phyloP scores from a whole-genome alignment of 805 yeast genomes.

The Zygotorulaspora chibaensis region DNA sequence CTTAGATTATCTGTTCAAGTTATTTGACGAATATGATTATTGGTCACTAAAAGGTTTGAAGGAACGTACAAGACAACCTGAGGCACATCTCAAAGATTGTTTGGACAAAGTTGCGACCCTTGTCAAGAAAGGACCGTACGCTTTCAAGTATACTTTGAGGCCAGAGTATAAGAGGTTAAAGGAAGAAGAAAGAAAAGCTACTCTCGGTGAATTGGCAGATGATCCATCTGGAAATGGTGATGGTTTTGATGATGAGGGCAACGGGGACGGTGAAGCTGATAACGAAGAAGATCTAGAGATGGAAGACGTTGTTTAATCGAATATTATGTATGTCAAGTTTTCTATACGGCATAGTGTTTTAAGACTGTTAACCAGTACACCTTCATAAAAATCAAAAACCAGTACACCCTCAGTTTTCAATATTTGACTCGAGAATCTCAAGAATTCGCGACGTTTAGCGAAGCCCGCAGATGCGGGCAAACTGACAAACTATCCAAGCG shows the following conservation, averaged over 20 bases:
- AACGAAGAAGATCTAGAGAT: conserved; percentile 68
- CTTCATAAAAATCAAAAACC: not conserved
- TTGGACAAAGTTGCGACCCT: conserved; percentile 83
- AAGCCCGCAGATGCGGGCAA: not conserved
- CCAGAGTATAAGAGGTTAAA: conserved; percentile 80
- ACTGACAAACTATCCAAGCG: not conserved
- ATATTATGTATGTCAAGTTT: not conserved
- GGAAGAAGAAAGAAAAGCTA: conserved; percentile 71
- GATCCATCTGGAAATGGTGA: conserved; percentile 20
- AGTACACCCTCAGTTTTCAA: not conserved
- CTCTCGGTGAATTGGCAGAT: conserved; percentile 48
- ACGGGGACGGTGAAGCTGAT: conserved; percentile 53
- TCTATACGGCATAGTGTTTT: not conserved
- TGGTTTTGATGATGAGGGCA: conserved; percentile 17
- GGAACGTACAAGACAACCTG: conserved; percentile 95
- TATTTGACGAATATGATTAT: conserved; percentile 92
- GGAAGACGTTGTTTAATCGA: conserved; percentile 59
- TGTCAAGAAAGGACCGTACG: conserved; percentile 94
- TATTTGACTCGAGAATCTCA: too few relatives aligned
- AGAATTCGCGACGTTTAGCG: too few relatives aligned
- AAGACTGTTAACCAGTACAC: not conserved
- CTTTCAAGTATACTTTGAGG: conserved; percentile 82
- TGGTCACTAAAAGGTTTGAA: conserved; percentile 94
- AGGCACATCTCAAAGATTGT: conserved; percentile 84
- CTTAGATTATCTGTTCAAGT: conserved; percentile 77